Conservation (phyloP, 345 rosid species). For the Microthlaspi erraticum region DNA sequence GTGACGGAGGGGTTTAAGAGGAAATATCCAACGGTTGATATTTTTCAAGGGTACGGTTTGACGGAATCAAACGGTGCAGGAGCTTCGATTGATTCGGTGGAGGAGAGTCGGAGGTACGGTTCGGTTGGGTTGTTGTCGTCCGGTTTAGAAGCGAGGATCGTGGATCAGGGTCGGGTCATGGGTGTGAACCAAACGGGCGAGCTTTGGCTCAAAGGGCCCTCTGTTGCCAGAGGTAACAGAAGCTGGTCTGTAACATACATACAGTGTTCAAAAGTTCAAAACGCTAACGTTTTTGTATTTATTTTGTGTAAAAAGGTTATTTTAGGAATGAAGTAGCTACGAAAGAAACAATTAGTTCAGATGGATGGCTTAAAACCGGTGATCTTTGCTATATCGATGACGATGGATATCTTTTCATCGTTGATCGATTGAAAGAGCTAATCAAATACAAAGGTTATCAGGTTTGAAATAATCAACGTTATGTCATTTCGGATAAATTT, state of each 20-base stretch:
- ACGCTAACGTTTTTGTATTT: no score
- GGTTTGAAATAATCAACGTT: neutral
- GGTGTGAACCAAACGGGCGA: constrained; percentile 10
- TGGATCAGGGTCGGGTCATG: constrained; percentile 30
- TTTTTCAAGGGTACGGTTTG: constrained; percentile 73
- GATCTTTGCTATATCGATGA: constrained; percentile 16
- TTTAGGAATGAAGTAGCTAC: constrained; percentile 7
- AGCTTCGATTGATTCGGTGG: constrained; percentile 34
- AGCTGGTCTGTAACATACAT: no score
- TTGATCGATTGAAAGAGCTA: constrained; percentile 20
- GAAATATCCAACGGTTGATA: constrained; percentile 58
- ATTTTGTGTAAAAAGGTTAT: neutral
- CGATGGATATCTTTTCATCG: constrained; percentile 6
- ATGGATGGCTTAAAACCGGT: constrained; percentile 27
- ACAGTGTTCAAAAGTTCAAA: no score
- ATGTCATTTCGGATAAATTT: no score
- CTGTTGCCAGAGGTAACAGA: constrained; percentile 13
- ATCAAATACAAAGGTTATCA: constrained; percentile 29
- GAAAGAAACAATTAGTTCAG: neutral
- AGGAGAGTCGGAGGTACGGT: constrained; percentile 22
- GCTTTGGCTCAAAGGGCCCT: constrained; percentile 23
- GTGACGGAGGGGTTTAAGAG: constrained; percentile 66
- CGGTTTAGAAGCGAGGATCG: constrained; percentile 12
- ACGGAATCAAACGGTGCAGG: constrained; percentile 81
- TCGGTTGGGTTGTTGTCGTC: constrained; percentile 23